phyloP scores from a whole-genome alignment of 75 land plant genomes.

The Azolla pinnata region DNA sequence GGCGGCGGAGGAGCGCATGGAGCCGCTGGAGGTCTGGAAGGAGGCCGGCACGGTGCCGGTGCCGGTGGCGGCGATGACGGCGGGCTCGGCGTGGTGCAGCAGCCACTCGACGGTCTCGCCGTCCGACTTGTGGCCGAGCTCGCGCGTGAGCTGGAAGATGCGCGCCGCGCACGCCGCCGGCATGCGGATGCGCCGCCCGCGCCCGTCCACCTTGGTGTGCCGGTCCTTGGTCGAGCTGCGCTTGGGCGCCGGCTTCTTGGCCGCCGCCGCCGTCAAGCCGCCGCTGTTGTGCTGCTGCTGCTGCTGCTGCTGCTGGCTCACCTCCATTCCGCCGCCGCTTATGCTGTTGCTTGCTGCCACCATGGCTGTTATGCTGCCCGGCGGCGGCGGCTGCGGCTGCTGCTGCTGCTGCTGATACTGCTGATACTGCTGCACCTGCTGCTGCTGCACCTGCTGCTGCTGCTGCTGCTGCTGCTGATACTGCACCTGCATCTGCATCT shows the following conservation, averaged over 20 bases:
- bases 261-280: neutral
- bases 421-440: slow-evolving; percentile 4
- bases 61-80: slow-evolving; percentile 62
- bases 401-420: slow-evolving; percentile 14
- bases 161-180: slow-evolving; percentile 70
- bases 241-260: slow-evolving; percentile 62
- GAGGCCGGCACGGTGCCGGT: slow-evolving; percentile 70
- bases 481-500: neutral
- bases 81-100: slow-evolving; percentile 60
- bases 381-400: slow-evolving; percentile 26
- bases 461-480: slow-evolving; percentile 7
- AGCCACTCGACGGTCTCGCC: slow-evolving; percentile 86
- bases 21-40: slow-evolving; percentile 54
- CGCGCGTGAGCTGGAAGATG: slow-evolving; percentile 68
- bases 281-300: slow-evolving; percentile 17
- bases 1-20: slow-evolving; percentile 61
- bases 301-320: slow-evolving; percentile 19
- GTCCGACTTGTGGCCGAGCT: slow-evolving; percentile 89
- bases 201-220: slow-evolving; percentile 71
- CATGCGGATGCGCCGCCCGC: slow-evolving; percentile 63
- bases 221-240: slow-evolving; percentile 70
- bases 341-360: too few species aligned
- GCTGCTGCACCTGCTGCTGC: slow-evolving; percentile 13
- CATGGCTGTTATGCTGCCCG: slow-evolving; percentile 9
- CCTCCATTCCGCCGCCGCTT: too few species aligned